A percentile compares a stretch with the other conserved stretches of the same genome.
Evolutionary conservation across 768 basidiomycete species (phyloP).

Genomic region (Boletus huronensis): DNA sequence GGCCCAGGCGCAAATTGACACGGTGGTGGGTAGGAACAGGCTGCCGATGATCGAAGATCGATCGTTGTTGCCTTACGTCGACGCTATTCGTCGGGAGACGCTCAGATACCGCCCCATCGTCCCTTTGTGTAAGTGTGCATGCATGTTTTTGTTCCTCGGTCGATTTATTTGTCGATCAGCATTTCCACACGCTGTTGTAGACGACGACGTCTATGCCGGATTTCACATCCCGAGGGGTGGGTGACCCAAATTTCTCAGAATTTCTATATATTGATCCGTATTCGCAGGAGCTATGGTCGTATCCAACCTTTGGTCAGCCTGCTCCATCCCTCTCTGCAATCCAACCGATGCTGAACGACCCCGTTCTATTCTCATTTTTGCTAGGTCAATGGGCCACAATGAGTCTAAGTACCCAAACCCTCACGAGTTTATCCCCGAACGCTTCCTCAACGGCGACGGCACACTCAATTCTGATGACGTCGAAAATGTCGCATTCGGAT

Average conservation of each 20-base stretch:
- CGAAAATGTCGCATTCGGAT: constrained; percentile 21
- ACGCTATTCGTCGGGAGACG: constrained; percentile 19
- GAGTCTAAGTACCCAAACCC: constrained; percentile 37
- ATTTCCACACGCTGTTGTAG: constrained; percentile 31
- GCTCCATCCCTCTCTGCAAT: neutral
- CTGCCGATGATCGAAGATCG: constrained; percentile 17
- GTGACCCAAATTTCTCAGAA: neutral
- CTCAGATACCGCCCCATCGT: constrained; percentile 13
- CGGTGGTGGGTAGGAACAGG: constrained; percentile 10
- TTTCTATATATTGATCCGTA: neutral
- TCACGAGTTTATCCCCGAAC: constrained; percentile 38
- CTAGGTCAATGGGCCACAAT: constrained; percentile 24
- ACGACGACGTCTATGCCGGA: constrained; percentile 44
- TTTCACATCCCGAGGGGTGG: constrained; percentile 47
- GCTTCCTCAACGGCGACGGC: constrained; percentile 34
- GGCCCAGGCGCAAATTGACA: constrained; percentile 24
- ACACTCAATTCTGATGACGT: constrained; percentile 13
- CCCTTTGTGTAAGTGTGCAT: constrained; percentile 14
- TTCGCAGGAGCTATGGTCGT: constrained; percentile 15
- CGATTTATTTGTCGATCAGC: constrained; percentile 9
- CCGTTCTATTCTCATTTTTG: neutral
- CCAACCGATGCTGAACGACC: neutral
- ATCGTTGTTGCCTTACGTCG: constrained; percentile 17
- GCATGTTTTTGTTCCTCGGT: neutral
- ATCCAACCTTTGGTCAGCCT: constrained; percentile 19